Conservation (phyloP, 1,284 basidiomycete genomes). For the Sporisorium iseilematis-ciliati region DNA sequence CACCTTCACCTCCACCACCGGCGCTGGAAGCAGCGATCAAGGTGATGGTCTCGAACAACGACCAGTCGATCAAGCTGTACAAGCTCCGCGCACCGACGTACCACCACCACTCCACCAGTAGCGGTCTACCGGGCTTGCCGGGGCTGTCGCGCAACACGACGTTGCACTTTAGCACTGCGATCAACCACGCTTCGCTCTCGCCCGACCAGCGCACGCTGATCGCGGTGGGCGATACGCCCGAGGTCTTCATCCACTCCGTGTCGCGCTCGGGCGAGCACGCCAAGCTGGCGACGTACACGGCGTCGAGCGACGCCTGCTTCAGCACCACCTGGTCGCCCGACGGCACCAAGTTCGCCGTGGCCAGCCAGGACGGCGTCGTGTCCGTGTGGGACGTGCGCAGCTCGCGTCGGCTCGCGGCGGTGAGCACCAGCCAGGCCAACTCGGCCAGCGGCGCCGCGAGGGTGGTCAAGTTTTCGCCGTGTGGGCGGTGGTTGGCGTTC, state of each 20-base stretch:
- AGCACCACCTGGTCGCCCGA: slow-evolving; percentile 84
- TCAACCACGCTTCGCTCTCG: slow-evolving; percentile 73
- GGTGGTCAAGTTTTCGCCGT: slow-evolving; percentile 56
- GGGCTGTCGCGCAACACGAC: slow-evolving; percentile 72
- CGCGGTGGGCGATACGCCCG: slow-evolving; percentile 85
- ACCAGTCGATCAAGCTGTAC: slow-evolving; percentile 78
- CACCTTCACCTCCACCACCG: neutral
- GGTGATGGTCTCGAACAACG: slow-evolving; percentile 84
- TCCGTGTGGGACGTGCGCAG: slow-evolving; percentile 72
- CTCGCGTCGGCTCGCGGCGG: slow-evolving; percentile 57
- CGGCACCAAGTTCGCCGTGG: slow-evolving; percentile 85
- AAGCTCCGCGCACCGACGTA: too few relatives aligned
- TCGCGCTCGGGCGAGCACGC: slow-evolving; percentile 41
- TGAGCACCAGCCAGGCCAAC: slow-evolving; percentile 40
- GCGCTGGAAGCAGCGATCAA: slow-evolving; percentile 26
- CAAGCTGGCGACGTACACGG: slow-evolving; percentile 55
- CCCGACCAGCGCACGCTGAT: slow-evolving; percentile 85
- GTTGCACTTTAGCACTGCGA: slow-evolving; percentile 48
- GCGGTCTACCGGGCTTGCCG: slow-evolving; percentile 73
- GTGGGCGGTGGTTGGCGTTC: slow-evolving; percentile 58
- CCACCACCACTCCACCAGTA: too few relatives aligned
- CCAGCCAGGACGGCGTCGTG: slow-evolving; percentile 85
- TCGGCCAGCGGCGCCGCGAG: slow-evolving; percentile 53
- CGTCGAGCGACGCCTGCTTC: slow-evolving; percentile 76
- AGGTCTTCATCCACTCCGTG: slow-evolving; percentile 74